Percentiles rank a stretch among this genome's conserved stretches.
Conservation (phyloP, 768 basidiomycete genomes). For the Amanita rubescens region DNA sequence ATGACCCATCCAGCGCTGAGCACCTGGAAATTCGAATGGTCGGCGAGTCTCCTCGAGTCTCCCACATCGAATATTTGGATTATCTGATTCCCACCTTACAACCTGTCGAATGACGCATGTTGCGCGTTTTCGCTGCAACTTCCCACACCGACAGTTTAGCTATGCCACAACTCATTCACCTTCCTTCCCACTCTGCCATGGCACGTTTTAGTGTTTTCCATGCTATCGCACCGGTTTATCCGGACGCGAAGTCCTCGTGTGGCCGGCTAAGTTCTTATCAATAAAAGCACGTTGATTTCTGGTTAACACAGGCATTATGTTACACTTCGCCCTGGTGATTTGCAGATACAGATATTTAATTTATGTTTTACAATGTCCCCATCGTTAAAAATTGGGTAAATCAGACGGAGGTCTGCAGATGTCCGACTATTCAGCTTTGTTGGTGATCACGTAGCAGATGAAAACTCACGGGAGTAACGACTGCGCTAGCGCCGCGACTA, state of each 20-base stretch:
- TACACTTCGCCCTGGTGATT: neutral
- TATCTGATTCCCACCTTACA: neutral
- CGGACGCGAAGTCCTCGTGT: too few relatives aligned
- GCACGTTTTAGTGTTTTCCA: too few relatives aligned
- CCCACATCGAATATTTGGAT: neutral
- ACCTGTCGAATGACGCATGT: neutral
- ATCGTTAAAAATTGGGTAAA: neutral
- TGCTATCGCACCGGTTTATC: too few relatives aligned
- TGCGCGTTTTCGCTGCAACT: too few relatives aligned
- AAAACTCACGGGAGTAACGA: constrained; percentile 2
- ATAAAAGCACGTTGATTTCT: neutral
- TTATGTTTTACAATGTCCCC: neutral
- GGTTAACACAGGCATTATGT: neutral
- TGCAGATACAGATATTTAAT: neutral
- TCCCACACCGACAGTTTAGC: too few relatives aligned
- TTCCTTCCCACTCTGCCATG: neutral
- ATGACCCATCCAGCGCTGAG: neutral
- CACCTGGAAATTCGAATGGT: neutral
- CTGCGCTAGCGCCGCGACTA: neutral
- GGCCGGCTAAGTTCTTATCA: too few relatives aligned
- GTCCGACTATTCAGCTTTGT: too few relatives aligned
- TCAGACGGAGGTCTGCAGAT: neutral
- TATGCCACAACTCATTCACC: too few relatives aligned
- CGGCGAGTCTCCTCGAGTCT: too few relatives aligned
- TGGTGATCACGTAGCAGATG: neutral